Evolutionary conservation across 1,284 basidiomycete genomes (phyloP).

Genomic region (Cutaneotrichosporon sp.): DNA sequence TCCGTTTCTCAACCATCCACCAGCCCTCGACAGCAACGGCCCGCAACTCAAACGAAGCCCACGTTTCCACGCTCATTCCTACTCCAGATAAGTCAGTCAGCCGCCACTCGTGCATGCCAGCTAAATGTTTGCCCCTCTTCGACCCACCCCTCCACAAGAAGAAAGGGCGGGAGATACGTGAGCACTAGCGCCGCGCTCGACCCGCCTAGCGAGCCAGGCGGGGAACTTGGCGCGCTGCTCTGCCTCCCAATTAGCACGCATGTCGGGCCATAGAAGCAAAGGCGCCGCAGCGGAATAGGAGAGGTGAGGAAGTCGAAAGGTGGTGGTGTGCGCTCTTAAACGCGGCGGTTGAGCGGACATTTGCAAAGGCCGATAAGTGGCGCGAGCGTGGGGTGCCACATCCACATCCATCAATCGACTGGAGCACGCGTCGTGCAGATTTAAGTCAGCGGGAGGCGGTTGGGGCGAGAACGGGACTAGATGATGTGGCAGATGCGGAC

Average conservation of each 20-base stretch:
- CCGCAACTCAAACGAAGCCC: no score
- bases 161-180: slow-evolving; percentile 48
- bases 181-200: slow-evolving; percentile 21
- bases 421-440: no score
- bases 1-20: no score
- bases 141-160: slow-evolving; percentile 45
- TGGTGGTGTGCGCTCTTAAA: neutral
- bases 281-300: slow-evolving; percentile 13
- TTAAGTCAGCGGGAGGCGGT: no score
- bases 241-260: slow-evolving; percentile 15
- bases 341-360: neutral
- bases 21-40: no score
- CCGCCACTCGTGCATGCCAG: no score
- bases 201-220: slow-evolving; percentile 6
- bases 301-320: slow-evolving; percentile 3
- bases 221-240: slow-evolving; percentile 7
- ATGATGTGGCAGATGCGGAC: no score
- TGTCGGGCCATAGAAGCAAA: neutral
- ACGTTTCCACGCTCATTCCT: no score
- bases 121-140: slow-evolving; percentile 42
- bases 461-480: no score
- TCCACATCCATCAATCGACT: no score
- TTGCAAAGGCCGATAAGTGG: slow-evolving; percentile 3
- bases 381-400: no score
- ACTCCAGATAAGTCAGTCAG: neutral